Base-by-base conservation (phyloP, 306 rosid genomes). In the Casuarina glauca region DNA sequence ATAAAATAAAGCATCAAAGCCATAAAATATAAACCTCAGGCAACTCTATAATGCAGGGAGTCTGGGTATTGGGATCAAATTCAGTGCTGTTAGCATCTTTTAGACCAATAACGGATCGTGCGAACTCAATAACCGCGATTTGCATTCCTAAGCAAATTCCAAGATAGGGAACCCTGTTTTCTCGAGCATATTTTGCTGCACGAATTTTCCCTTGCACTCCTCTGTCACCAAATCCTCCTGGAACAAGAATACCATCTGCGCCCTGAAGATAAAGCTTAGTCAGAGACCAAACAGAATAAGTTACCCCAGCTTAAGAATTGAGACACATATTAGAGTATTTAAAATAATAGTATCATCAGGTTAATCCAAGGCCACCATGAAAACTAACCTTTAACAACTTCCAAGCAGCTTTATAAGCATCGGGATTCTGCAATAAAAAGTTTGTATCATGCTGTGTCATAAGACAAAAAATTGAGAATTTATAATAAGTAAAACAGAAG, bases 91-190 rank as follows among this genome's bases (percentile, higher is more conserved):
- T 91, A 51, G 98, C 96, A 77, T 90, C 98, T 49, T 32, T 80
- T 73, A 95, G 80, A 81, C 95, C 90, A 7, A 95, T 91, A 80
- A 92, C 86, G 85, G 97, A 92, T 61, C 88, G 91, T 35, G 98
- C 97, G 82, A 71, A 86, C 76, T 95, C 98, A 20, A 95, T 90
- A 52, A 95, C 98, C 74, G 98, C 97, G 76, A 89, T 81, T 83
- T 95, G 98, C 98, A 95, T 87, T 72, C 97, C 98, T 64, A 95
- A 73, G 85, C 98, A 95, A 79, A 95, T 92, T 52, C 98, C 97
- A 0, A 95, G 95, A 82, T 60, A 95, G 3, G 98, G 98, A 83
- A 92, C 76, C 46, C 61, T 84, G 20, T 86, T 75, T 78, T 95
- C 97, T 78, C 97, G 84, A 42, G 97, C 97, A 85, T 86, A 88